Evolutionary conservation across 2,329 filamentous ascomycete genomes (phyloP).

Genomic region (Talaromyces marneffei): DNA sequence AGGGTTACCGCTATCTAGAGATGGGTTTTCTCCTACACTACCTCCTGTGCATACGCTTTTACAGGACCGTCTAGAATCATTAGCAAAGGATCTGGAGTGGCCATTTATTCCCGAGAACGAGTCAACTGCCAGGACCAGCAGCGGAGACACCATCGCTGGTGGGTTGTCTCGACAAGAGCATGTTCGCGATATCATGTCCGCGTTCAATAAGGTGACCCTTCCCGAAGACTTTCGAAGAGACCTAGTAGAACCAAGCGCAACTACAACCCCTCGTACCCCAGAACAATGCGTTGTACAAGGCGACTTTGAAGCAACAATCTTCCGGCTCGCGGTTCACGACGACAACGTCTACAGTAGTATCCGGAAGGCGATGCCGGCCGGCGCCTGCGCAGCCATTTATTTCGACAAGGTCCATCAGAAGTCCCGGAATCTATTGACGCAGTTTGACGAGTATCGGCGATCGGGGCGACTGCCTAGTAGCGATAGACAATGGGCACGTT

Average conservation of each 20-base stretch:
- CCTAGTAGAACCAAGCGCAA: slow-evolving; percentile 30
- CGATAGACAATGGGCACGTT: slow-evolving; percentile 14
- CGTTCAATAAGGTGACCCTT: slow-evolving; percentile 35
- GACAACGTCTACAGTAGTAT: slow-evolving; percentile 38
- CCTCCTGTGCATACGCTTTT: slow-evolving; percentile 30
- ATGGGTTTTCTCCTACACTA: slow-evolving; percentile 28
- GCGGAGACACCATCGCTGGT: neutral
- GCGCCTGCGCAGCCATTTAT: slow-evolving; percentile 39
- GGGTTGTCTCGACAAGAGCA: slow-evolving; percentile 35
- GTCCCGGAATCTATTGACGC: slow-evolving; percentile 28
- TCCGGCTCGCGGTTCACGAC: slow-evolving; percentile 42
- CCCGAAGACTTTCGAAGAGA: slow-evolving; percentile 40
- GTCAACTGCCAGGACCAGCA: neutral
- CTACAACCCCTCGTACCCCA: slow-evolving; percentile 25
- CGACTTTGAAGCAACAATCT: slow-evolving; percentile 42
- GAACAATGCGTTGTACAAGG: slow-evolving; percentile 42
- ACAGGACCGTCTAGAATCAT: slow-evolving; percentile 26
- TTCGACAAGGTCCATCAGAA: slow-evolving; percentile 39
- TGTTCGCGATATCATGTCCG: slow-evolving; percentile 42
- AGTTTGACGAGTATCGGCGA: slow-evolving; percentile 38
- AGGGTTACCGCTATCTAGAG: slow-evolving; percentile 26
- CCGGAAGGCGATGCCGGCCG: slow-evolving; percentile 38
- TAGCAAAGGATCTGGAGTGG: slow-evolving; percentile 32
- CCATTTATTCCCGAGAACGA: slow-evolving; percentile 24
- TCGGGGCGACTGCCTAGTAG: slow-evolving; percentile 25